Evolutionary conservation across 2,329 filamentous ascomycete species (phyloP), one percentile per base, ranked within the genome.

Genomic region (Colletotrichum sp.): DNA sequence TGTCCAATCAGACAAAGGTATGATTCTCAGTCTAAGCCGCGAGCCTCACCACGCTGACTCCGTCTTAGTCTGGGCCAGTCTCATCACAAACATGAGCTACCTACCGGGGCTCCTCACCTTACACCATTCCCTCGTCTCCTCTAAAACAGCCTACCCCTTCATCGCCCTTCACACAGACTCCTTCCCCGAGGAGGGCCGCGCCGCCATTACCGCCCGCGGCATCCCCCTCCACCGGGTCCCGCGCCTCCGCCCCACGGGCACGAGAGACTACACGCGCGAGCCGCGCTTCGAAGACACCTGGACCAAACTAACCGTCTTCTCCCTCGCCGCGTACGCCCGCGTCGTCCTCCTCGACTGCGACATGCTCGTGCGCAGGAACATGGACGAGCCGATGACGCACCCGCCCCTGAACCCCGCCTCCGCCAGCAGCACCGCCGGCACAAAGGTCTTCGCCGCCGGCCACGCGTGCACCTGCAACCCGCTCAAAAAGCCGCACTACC

Each of bases 401-500:
- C 80, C 97, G 65, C 87, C 91, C 76, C 90, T 97, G 56, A 94
- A 96, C 83, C 43, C 43, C n/a, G 10, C 38, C 18, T 3, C 8
- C 18, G n/a, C 16, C n/a, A 24, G 13, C 18, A 28, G 9, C 24
- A 18, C 55, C 81, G 85, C 26, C 79, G 52, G 26, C 34, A 52
- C 66, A 15, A 21, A 26, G 58, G 94, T 97, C 32, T 96, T 97
- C 83, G 95, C 95, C 2, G 94, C 95, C 5, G 92, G 92, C 77
- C 94, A 96, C 84, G 95, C 95, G 7, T 97, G 95, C 84, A 92
- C 95, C 26, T 97, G 95, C 86, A 97, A 97, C 84, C 95, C 95
- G 24, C 86, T 95, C 78, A 89, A 91, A 79, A 95, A 94, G 83
- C 81, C 90, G 36, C 94, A 97, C 85, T 98, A 97, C 83, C 95